These are phyloP conservation scores for Trametes elegans DNA, from an alignment of 768 basidiomycete species.

Conservation along the genomic window DNA sequence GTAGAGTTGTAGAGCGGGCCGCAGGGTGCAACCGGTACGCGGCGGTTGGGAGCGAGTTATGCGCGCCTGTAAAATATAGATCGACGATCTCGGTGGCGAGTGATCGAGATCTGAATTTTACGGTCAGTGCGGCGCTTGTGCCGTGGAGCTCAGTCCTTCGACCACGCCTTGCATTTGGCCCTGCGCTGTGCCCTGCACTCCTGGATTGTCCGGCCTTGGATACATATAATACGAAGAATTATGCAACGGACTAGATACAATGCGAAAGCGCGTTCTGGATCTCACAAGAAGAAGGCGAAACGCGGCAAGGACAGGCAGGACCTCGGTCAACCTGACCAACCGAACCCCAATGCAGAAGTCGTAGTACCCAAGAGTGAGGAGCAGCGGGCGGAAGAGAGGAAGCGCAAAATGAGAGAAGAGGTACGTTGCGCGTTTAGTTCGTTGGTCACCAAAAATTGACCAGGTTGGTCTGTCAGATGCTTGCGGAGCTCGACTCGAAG, in stretches of 20 bases:
- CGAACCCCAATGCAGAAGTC: conserved; percentile 58
- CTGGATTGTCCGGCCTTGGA: no score
- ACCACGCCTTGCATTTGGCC: neutral
- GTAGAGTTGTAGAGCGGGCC: no score
- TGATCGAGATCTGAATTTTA: conserved; percentile 23
- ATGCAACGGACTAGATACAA: conserved; percentile 24
- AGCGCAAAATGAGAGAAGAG: conserved; percentile 59
- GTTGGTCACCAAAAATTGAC: no score
- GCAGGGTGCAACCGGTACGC: neutral
- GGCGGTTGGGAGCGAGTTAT: neutral
- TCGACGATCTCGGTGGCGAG: neutral
- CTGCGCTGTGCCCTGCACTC: neutral
- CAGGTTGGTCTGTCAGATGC: conserved; percentile 16
- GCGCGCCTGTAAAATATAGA: conserved; percentile 1
- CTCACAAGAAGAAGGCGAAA: conserved; percentile 29
- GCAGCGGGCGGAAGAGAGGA: conserved; percentile 58
- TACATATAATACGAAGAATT: no score
- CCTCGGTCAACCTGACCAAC: conserved; percentile 23
- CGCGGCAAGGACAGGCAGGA: conserved; percentile 8
- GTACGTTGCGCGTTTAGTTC: no score
- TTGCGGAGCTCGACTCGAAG: conserved; percentile 59
- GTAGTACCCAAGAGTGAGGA: conserved; percentile 57
- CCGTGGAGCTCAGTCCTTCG: no score
- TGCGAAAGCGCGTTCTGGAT: conserved; percentile 26
- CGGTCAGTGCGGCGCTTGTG: neutral